phyloP scores from a whole-genome alignment of 2,329 filamentous ascomycete genomes.

The Drechslerella dactyloides region DNA sequence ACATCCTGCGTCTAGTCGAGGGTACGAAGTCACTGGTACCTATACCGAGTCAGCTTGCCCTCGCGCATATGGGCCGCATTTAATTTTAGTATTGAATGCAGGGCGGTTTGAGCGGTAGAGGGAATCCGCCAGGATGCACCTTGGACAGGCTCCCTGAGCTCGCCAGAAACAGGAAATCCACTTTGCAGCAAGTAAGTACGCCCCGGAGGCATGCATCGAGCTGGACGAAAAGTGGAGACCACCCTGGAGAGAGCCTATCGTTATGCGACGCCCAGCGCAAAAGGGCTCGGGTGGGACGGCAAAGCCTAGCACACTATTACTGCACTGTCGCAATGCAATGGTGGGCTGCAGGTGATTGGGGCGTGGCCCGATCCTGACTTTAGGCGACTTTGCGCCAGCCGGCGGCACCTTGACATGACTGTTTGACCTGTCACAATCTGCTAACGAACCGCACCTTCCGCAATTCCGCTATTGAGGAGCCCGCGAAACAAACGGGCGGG shows the following conservation, averaged over 20 bases:
- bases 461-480: constrained; percentile 37
- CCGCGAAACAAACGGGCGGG: constrained; percentile 23
- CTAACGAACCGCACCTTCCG: constrained; percentile 46
- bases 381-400: constrained; percentile 48
- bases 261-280: constrained; percentile 28
- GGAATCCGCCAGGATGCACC: constrained; percentile 44
- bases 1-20: constrained; percentile 41
- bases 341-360: constrained; percentile 19
- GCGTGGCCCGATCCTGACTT: constrained; percentile 47
- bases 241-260: constrained; percentile 39
- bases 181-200: constrained; percentile 17
- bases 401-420: constrained; percentile 47
- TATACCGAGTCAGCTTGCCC: constrained; percentile 29
- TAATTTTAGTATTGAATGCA: constrained; percentile 42
- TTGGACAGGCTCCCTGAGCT: constrained; percentile 28
- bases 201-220: constrained; percentile 22
- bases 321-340: constrained; percentile 17
- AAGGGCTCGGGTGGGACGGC: constrained; percentile 39
- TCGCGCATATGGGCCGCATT: constrained; percentile 35
- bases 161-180: constrained; percentile 38
- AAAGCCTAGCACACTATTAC: constrained; percentile 25
- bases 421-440: constrained; percentile 34
- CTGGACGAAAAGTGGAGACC: constrained; percentile 22
- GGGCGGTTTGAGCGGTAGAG: constrained; percentile 43
- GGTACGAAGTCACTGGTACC: constrained; percentile 44